These are phyloP conservation scores for Mycena floridula DNA, from an alignment of 768 basidiomycete species.

Conservation along the genomic window DNA sequence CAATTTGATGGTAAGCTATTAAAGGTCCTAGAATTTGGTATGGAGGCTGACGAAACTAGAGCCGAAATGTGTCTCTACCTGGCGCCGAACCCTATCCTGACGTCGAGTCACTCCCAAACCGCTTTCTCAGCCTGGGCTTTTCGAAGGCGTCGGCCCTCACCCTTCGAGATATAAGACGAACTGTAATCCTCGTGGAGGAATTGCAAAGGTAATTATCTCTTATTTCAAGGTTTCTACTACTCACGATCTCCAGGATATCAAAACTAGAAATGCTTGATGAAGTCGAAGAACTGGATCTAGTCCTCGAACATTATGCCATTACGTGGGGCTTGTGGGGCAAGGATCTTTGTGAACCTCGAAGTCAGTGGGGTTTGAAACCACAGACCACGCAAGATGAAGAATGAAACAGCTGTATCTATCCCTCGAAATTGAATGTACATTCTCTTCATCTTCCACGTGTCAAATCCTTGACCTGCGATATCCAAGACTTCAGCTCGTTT, in stretches of 20 bases:
- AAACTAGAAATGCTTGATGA: constrained; percentile 87
- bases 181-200: constrained; percentile 42
- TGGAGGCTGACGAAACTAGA: constrained; percentile 29
- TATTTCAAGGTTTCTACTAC: neutral
- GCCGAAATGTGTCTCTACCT: constrained; percentile 67
- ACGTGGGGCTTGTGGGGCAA: constrained; percentile 53
- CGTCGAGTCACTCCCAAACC: constrained; percentile 22
- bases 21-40: neutral
- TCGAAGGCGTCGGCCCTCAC: constrained; percentile 49
- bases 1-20: constrained; percentile 66
- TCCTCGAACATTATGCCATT: constrained; percentile 85
- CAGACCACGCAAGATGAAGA: no score
- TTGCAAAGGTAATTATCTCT: constrained; percentile 45
- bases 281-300: constrained; percentile 88
- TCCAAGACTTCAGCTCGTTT: constrained; percentile 34
- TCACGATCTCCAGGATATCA: constrained; percentile 49
- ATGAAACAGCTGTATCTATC: no score
- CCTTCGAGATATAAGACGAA: constrained; percentile 60
- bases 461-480: constrained; percentile 27
- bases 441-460: constrained; percentile 3
- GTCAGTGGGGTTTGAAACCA: constrained; percentile 29
- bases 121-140: constrained; percentile 60
- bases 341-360: constrained; percentile 19
- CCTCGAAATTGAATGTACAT: no score
- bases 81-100: constrained; percentile 63